These are phyloP conservation scores for Globisporangium mamillatum DNA, from an alignment of 352 stramenopile species.

Conservation along the genomic window DNA sequence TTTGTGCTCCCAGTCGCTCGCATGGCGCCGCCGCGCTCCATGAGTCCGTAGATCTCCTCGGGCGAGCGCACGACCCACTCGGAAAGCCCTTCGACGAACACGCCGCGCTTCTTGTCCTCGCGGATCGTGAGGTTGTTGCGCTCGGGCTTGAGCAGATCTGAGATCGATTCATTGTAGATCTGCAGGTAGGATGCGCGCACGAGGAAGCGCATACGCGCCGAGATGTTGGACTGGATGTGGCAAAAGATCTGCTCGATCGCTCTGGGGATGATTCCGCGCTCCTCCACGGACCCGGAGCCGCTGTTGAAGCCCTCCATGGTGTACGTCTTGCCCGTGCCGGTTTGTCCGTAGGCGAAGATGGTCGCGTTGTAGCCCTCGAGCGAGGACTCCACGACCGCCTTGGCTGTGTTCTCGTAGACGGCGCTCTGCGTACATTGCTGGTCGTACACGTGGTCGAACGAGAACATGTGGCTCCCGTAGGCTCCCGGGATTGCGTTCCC, in stretches of 20 bases:
- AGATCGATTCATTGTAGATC: constrained; percentile 96
- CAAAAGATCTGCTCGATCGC: constrained; percentile 96
- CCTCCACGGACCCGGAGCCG: constrained; percentile 84
- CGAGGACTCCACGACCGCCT: constrained; percentile 90
- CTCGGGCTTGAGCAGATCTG: constrained; percentile 92
- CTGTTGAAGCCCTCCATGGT: constrained; percentile 97
- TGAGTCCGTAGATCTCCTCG: constrained; percentile 93
- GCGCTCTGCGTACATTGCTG: constrained; percentile 86
- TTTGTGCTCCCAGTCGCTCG: constrained; percentile 82
- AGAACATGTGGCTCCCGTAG: constrained; percentile 90
- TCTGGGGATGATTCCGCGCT: constrained; percentile 96
- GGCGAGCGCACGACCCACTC: constrained; percentile 93
- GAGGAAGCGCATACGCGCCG: constrained; percentile 84
- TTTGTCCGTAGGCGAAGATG: constrained; percentile 91
- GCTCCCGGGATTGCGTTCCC: constrained; percentile 31
- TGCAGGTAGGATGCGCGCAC: constrained; percentile 92
- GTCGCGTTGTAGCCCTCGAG: constrained; percentile 92
- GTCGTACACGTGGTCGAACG: constrained; percentile 95
- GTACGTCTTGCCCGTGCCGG: constrained; percentile 92
- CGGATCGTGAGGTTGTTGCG: constrained; percentile 91
- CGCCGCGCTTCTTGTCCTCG: constrained; percentile 90
- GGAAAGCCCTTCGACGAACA: constrained; percentile 94
- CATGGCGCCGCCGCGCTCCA: constrained; percentile 88
- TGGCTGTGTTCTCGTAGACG: constrained; percentile 93
- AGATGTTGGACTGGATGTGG: constrained; percentile 89